phyloP scores from a whole-genome alignment of 345 rosid genomes.

The Firmiana major region DNA sequence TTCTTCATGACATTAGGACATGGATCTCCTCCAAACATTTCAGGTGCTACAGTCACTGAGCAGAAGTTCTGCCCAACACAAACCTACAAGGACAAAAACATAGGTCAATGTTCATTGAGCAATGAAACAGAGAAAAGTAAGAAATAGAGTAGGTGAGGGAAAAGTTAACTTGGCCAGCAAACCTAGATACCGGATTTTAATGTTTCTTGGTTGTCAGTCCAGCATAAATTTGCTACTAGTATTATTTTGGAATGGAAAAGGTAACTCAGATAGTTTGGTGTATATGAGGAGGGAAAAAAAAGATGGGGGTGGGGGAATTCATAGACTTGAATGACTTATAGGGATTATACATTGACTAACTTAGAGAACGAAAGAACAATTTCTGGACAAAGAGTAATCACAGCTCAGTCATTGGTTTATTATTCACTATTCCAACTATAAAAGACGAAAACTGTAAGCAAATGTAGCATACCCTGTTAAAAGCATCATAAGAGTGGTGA shows the following conservation, averaged over 20 bases:
- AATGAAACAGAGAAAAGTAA: background rate
- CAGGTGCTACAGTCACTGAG: conserved; percentile 92
- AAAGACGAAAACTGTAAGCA: background rate
- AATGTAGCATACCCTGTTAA: conserved; percentile 58
- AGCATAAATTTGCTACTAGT: background rate
- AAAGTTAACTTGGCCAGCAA: background rate
- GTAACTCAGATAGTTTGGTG: background rate
- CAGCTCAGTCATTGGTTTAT: background rate
- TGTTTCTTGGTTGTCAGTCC: background rate
- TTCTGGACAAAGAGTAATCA: too few species aligned
- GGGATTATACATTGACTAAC: background rate
- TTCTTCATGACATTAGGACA: conserved; percentile 87
- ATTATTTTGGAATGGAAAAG: background rate
- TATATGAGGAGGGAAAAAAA: background rate
- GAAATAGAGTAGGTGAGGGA: background rate
- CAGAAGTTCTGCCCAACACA: conserved; percentile 88
- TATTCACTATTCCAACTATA: background rate
- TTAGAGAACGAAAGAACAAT: background rate
- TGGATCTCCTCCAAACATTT: conserved; percentile 92
- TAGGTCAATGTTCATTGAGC: background rate
- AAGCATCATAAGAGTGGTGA: conserved; percentile 84
- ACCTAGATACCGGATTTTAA: background rate
- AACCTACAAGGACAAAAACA: conserved; percentile 44
- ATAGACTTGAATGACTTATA: background rate
- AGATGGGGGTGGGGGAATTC: background rate